Conservation (phyloP, 768 basidiomycete genomes). For the Wakefieldia striispora region DNA sequence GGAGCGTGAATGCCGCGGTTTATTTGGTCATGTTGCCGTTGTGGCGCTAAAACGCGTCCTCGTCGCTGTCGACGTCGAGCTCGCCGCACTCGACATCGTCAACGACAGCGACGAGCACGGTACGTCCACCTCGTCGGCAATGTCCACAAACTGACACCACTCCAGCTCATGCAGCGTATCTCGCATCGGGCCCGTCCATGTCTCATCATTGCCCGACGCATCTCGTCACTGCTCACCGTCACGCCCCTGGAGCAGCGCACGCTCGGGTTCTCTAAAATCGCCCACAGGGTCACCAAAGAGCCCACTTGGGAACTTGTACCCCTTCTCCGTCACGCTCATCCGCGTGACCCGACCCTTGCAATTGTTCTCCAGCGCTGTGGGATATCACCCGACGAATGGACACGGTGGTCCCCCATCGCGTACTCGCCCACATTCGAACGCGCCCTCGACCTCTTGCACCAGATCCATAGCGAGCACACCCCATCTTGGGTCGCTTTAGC, state of each 20-base stretch:
- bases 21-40: constrained; percentile 34
- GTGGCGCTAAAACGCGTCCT: constrained; percentile 31
- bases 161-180: constrained; percentile 22
- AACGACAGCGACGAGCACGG: not conserved
- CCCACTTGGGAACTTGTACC: constrained; percentile 44
- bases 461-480: constrained; percentile 8
- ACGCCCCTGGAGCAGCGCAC: constrained; percentile 20
- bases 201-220: constrained; percentile 2
- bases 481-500: constrained; percentile 59
- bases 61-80: constrained; percentile 4
- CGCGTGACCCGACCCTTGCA: not conserved
- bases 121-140: not conserved
- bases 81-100: too few species aligned
- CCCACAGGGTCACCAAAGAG: constrained; percentile 36
- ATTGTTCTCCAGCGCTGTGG: constrained; percentile 32
- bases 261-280: constrained; percentile 30
- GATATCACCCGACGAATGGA: constrained; percentile 36
- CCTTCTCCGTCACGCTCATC: constrained; percentile 25
- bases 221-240: constrained; percentile 23
- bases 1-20: constrained; percentile 29
- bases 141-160: constrained; percentile 4
- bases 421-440: constrained; percentile 33
- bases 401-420: constrained; percentile 39
- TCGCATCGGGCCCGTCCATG: constrained; percentile 7
- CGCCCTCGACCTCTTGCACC: constrained; percentile 26